Evolutionary conservation across 106 monocot species (phyloP), one percentile per base, ranked within the genome.

Genomic region (Gastrodia elata): DNA sequence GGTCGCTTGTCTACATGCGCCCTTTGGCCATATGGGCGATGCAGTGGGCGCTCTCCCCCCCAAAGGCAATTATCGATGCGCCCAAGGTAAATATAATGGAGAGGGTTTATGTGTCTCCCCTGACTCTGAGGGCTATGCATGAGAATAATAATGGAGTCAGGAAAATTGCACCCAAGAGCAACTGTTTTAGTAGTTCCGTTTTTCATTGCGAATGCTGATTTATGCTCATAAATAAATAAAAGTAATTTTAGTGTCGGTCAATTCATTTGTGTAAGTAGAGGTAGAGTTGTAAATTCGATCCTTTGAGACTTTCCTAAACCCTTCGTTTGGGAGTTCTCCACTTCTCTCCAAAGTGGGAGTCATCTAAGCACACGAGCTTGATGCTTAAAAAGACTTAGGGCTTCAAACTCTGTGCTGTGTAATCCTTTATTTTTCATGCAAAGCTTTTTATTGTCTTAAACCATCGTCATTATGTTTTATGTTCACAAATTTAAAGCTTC

Each of bases 11-110:
- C 16, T 99, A 99, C 56, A 99, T 99, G 98, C 86, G 98, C 8
- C 98, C 98, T 0, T 88, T 99, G 20, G 86, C 98, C n/a, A 99
- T 99, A 27, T 99, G 98, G 98, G 93, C 88, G 0, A 99, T 99
- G 93, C 98, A 99, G 44, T 99, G 87, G 86, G 98, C 93, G 0
- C 71, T 89, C 10, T 93, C 91, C 68, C 93, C 98, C 36, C 88
- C 93, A n/a, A 87, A 89, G 67, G 81, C 91, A 20, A 86, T 93
- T 24, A 77, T 93, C 8, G 87, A 97, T 34, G 93, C 90, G 4
- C 92, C 96, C 0, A 87, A 88, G 70, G 73, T 88, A 36, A 92
- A 92, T 33, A 77, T 96, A 73, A 92, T 96, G 92, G 92, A 96
- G 65, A 85, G 95, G 68, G 79, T 96, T 10, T 78, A 86, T 39